These are phyloP conservation scores for Pseudocercospora fijiensis DNA, from an alignment of 2,329 filamentous ascomycete species.

Conservation along the genomic window DNA sequence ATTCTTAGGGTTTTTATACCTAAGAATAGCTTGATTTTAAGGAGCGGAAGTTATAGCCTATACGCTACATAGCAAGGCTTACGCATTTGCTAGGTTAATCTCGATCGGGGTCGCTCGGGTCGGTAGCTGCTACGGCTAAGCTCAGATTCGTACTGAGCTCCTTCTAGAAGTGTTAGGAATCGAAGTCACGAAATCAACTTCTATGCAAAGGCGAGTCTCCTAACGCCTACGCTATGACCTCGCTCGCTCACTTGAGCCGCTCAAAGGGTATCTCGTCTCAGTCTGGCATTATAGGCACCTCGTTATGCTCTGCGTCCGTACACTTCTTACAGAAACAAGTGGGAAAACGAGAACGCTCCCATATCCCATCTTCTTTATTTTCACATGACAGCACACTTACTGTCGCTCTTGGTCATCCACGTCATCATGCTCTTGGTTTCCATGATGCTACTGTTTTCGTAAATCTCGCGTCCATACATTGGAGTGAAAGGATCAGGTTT, in stretches of 20 bases:
- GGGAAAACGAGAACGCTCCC: background rate
- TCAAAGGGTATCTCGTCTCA: background rate
- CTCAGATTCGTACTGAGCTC: background rate
- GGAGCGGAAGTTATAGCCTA: no score
- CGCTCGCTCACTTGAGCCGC: background rate
- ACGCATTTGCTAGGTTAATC: no score
- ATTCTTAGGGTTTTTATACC: background rate
- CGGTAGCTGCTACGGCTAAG: background rate
- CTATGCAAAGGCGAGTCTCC: background rate
- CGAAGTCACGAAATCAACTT: background rate
- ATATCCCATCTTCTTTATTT: background rate
- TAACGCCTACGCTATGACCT: background rate
- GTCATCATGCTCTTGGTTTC: conserved; percentile 32
- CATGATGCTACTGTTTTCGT: conserved; percentile 24
- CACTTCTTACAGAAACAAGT: background rate
- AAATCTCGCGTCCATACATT: conserved; percentile 5
- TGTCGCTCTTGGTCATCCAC: conserved; percentile 23
- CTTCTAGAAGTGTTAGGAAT: background rate
- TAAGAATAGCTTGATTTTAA: no score
- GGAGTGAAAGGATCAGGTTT: conserved; percentile 17
- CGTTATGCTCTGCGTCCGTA: background rate
- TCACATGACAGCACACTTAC: conserved; percentile 32
- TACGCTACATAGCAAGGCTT: no score
- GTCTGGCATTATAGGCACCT: background rate
- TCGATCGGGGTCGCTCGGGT: background rate